phyloP scores from a whole-genome alignment of 139 green algal species.

The Desmodesmus armatus region DNA sequence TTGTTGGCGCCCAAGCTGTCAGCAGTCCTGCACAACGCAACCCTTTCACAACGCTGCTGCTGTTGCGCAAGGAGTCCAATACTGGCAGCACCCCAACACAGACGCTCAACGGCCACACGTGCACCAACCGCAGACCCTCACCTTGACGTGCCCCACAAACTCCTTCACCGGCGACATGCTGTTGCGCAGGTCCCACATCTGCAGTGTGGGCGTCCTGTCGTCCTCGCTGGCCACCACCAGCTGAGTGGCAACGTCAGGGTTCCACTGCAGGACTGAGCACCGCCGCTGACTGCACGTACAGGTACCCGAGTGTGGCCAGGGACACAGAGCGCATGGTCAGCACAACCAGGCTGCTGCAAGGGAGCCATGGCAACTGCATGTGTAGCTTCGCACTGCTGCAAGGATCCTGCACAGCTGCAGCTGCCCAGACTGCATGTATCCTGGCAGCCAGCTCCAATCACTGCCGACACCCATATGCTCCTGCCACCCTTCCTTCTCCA shows the following conservation, averaged over 20 bases:
- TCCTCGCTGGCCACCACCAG: constrained; percentile 96
- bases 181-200: constrained; percentile 98
- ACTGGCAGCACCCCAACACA: too few species aligned
- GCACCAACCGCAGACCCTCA: constrained; percentile 15
- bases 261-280: constrained; percentile 91
- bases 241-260: constrained; percentile 93
- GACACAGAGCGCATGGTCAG: neutral
- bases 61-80: neutral
- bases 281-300: constrained; percentile 61
- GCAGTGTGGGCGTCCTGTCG: constrained; percentile 87
- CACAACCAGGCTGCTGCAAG: neutral
- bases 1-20: too few species aligned
- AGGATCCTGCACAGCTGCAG: neutral
- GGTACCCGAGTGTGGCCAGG: neutral
- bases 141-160: constrained; percentile 90
- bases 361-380: too few species aligned
- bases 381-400: neutral
- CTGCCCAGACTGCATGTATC: too few species aligned
- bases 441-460: too few species aligned
- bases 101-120: neutral
- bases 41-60: neutral
- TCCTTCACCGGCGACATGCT: constrained; percentile 88
- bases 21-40: too few species aligned
- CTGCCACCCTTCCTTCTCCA: neutral
- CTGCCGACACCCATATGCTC: too few species aligned